Percentiles rank a stretch among this genome's conserved stretches.
These are phyloP conservation scores for Cercospora janseana DNA, from an alignment of 2,329 filamentous ascomycete species.

Conservation along the genomic window DNA sequence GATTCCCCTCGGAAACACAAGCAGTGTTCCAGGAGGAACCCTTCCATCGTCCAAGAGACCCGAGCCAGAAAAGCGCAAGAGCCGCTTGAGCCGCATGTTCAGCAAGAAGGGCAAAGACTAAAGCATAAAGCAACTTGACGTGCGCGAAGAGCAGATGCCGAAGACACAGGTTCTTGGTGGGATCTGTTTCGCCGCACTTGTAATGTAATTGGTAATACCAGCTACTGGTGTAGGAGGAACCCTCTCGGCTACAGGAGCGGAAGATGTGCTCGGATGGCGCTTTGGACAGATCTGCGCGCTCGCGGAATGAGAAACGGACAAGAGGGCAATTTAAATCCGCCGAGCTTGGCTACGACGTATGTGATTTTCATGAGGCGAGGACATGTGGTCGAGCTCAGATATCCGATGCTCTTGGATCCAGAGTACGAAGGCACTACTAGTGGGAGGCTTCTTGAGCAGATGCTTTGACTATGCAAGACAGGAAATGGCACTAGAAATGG, in stretches of 20 bases:
- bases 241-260: too few species aligned
- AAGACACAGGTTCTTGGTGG: too few species aligned
- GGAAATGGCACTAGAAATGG: constrained; percentile 1
- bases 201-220: too few species aligned
- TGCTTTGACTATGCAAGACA: background rate
- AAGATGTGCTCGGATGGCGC: too few species aligned
- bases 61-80: constrained; percentile 72
- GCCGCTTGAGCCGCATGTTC: constrained; percentile 82
- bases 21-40: constrained; percentile 14
- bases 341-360: constrained; percentile 14
- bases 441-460: too few species aligned
- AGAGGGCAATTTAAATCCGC: constrained; percentile 9
- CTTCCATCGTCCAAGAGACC: constrained; percentile 31
- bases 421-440: too few species aligned
- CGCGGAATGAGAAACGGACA: constrained; percentile 7
- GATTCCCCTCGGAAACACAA: constrained; percentile 32
- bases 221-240: constrained; percentile 1
- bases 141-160: too few species aligned
- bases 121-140: constrained; percentile 1
- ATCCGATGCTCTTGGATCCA: too few species aligned
- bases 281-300: too few species aligned
- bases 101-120: constrained; percentile 56
- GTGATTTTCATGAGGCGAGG: background rate
- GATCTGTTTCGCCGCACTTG: constrained; percentile 21
- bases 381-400: background rate